Percentiles rank a stretch among this genome's conserved stretches.
phyloP scores from a whole-genome alignment of 352 stramenopile species.

The Globisporangium parvum region DNA sequence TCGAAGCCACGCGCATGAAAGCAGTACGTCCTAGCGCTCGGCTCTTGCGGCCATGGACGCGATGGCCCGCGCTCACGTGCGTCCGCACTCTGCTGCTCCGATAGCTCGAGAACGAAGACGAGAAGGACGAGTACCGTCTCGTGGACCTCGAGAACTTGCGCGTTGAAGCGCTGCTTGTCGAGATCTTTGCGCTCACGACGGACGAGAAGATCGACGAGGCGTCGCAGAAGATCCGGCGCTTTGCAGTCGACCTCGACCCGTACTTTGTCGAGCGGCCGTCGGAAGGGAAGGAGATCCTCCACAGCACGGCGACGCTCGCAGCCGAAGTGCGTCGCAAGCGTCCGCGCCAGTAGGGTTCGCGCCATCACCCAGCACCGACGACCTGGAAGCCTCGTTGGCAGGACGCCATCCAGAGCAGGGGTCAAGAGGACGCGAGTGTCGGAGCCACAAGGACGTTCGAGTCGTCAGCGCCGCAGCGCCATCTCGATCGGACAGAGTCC shows the following conservation, averaged over 20 bases:
- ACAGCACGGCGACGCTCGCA: constrained; percentile 74
- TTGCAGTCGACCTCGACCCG: constrained; percentile 73
- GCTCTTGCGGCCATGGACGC: not conserved
- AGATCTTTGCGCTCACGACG: constrained; percentile 78
- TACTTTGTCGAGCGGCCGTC: constrained; percentile 83
- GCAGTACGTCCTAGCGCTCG: constrained; percentile 28
- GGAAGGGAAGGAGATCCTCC: constrained; percentile 80
- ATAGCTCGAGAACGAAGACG: constrained; percentile 73
- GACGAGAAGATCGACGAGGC: constrained; percentile 85
- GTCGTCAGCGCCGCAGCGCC: no score
- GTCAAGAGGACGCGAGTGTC: no score
- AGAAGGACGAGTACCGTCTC: constrained; percentile 80
- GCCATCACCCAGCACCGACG: not conserved
- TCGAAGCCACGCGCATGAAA: constrained; percentile 84
- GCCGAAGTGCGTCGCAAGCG: constrained; percentile 77
- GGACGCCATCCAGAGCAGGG: no score
- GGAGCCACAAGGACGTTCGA: no score
- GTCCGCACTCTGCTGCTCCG: not conserved
- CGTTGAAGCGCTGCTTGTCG: constrained; percentile 79
- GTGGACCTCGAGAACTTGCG: constrained; percentile 79
- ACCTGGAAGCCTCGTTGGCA: no score
- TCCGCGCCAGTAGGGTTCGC: constrained; percentile 32
- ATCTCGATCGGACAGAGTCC: no score
- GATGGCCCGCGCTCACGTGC: not conserved
- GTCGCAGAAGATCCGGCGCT: constrained; percentile 76